Evolutionary conservation across 257 asterid genomes (phyloP).

Genomic region (Lantana camara): DNA sequence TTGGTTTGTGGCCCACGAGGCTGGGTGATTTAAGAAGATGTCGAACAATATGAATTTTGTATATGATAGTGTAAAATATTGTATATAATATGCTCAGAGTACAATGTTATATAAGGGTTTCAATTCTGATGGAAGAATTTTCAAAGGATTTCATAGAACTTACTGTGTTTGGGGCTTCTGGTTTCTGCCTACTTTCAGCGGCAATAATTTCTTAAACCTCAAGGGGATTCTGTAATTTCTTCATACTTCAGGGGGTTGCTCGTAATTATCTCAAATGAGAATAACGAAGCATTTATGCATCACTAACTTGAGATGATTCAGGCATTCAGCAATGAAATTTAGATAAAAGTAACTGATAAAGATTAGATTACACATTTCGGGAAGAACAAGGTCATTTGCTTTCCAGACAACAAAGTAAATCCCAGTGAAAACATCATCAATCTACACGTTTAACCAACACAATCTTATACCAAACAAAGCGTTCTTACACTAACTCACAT

Average conservation of each 20-base stretch:
- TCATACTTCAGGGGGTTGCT: too few relatives aligned
- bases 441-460: too few relatives aligned
- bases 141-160: too few relatives aligned
- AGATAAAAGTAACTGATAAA: not conserved
- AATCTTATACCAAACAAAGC: not conserved
- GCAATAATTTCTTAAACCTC: too few relatives aligned
- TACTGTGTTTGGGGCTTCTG: too few relatives aligned
- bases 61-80: not conserved
- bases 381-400: not conserved
- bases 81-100: slow-evolving; percentile 17
- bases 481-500: slow-evolving; percentile 9
- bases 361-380: not conserved
- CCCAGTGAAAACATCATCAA: too few relatives aligned
- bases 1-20: not conserved
- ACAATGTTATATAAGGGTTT: not conserved
- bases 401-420: not conserved
- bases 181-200: too few relatives aligned
- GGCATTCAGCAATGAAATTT: not conserved
- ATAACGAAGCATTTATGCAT: too few relatives aligned
- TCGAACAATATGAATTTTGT: too few relatives aligned
- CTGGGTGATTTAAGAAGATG: not conserved
- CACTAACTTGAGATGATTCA: not conserved
- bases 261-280: too few relatives aligned
- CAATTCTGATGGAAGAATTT: not conserved
- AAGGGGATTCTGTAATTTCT: too few relatives aligned